phyloP scores from a whole-genome alignment of 768 basidiomycete species.

The Holtermannia corniformis region DNA sequence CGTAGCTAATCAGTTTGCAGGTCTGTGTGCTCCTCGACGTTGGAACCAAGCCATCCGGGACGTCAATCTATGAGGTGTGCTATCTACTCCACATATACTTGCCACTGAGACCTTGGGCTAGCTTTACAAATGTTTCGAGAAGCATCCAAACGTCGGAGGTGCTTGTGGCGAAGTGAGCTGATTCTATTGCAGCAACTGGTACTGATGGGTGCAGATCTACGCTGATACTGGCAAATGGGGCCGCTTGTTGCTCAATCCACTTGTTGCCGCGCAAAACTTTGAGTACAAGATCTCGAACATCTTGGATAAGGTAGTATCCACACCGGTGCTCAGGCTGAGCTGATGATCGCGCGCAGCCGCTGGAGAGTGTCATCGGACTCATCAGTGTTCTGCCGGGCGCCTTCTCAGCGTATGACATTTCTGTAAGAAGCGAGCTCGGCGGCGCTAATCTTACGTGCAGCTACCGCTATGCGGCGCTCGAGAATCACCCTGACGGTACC shows the following conservation, averaged over 20 bases:
- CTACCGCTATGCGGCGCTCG: conserved; percentile 34
- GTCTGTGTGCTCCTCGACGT: conserved; percentile 39
- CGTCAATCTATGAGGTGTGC: conserved; percentile 32
- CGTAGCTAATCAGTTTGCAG: background rate
- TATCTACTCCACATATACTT: background rate
- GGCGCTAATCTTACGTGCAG: background rate
- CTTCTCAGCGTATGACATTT: conserved; percentile 27
- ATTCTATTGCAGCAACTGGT: background rate
- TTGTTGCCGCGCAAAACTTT: conserved; percentile 38
- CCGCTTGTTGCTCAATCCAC: conserved; percentile 29
- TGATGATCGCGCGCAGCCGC: conserved; percentile 14
- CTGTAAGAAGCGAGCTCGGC: background rate
- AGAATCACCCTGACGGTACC: conserved; percentile 32
- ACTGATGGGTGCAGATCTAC: conserved; percentile 15
- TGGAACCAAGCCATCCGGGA: conserved; percentile 36
- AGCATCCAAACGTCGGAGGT: conserved; percentile 35
- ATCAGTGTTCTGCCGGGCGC: conserved; percentile 37
- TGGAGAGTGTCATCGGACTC: conserved; percentile 35
- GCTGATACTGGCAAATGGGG: conserved; percentile 32
- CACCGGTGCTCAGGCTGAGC: too few species aligned
- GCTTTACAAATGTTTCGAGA: conserved; percentile 37
- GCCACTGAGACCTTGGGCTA: background rate
- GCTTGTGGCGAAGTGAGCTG: conserved; percentile 29
- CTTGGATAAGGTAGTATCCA: conserved; percentile 27
- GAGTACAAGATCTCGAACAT: conserved; percentile 38